phyloP scores from a whole-genome alignment of 176 grass and related monocot genomes.

The Puya raimondii region DNA sequence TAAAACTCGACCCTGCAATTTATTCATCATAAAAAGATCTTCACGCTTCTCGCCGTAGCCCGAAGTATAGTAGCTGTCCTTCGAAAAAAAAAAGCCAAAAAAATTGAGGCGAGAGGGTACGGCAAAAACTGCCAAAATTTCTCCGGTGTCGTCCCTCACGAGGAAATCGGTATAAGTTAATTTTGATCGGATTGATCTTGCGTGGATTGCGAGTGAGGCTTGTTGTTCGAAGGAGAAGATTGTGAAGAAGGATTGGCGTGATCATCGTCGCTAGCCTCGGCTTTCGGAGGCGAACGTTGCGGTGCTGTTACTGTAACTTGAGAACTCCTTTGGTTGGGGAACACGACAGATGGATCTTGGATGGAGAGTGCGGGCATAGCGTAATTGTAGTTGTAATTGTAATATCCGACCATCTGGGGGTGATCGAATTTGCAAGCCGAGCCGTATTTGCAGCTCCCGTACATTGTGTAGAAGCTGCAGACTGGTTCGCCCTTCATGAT shows the following conservation, averaged over 20 bases:
- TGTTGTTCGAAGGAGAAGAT: background rate
- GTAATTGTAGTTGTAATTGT: conserved; percentile 30
- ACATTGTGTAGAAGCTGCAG: conserved; percentile 22
- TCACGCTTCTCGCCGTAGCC: background rate
- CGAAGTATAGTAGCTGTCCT: background rate
- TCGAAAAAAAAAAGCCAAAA: background rate
- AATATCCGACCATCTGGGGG: conserved; percentile 19
- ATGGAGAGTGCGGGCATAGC: conserved; percentile 15
- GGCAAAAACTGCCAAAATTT: background rate
- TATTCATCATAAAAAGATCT: conserved; percentile 10
- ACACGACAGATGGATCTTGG: conserved; percentile 16
- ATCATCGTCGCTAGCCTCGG: background rate
- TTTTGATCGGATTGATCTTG: background rate
- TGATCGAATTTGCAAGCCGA: conserved; percentile 41
- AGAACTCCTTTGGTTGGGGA: conserved; percentile 21
- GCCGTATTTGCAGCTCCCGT: conserved; percentile 39
- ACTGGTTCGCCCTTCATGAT: conserved; percentile 26
- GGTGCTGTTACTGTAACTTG: conserved; percentile 4
- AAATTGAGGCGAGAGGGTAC: background rate
- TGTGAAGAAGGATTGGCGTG: background rate
- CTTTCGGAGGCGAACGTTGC: background rate
- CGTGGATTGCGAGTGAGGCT: background rate
- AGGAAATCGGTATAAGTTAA: background rate
- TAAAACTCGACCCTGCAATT: background rate
- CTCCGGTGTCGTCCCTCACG: background rate